Evolutionary conservation across 73 alveolate genomes (phyloP).

Genomic region (Paramecium caudatum): DNA sequence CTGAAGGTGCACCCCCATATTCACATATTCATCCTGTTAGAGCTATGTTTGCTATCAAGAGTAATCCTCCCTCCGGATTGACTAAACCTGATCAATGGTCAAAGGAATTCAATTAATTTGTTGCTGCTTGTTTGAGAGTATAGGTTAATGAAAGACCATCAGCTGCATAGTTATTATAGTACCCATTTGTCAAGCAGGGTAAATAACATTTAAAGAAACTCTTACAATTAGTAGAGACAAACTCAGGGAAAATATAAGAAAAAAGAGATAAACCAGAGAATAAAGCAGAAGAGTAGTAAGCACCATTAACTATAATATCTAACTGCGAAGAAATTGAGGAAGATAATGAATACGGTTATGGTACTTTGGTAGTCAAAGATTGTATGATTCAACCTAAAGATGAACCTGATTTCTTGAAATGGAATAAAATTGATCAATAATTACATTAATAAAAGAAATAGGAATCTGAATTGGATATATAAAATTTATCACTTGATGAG

Average conservation of each 20-base stretch:
- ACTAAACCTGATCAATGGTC: conserved; percentile 95
- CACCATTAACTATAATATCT: background rate
- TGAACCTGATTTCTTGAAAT: conserved; percentile 34
- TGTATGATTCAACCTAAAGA: background rate
- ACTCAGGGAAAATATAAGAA: background rate
- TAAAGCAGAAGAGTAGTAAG: no score
- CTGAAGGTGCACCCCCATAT: conserved; percentile 99
- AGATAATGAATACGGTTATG: background rate
- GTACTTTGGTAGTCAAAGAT: background rate
- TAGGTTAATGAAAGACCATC: conserved; percentile 96
- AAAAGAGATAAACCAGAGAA: no score
- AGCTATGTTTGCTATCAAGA: conserved; percentile 94
- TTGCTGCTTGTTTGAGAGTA: conserved; percentile 88
- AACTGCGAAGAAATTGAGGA: conserved; percentile 10
- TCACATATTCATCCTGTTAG: conserved; percentile 92
- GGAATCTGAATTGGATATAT: background rate
- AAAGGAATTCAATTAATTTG: conserved; percentile 94
- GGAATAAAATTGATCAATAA: conserved; percentile 22
- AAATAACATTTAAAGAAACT: conserved; percentile 5
- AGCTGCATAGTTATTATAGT: conserved; percentile 85
- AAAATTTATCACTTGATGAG: background rate
- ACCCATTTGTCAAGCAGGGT: background rate
- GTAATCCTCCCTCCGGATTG: conserved; percentile 92
- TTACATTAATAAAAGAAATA: background rate
- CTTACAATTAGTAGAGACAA: background rate